These are phyloP conservation scores for Piloderma croceum DNA, from an alignment of 768 basidiomycete species.

Conservation along the genomic window DNA sequence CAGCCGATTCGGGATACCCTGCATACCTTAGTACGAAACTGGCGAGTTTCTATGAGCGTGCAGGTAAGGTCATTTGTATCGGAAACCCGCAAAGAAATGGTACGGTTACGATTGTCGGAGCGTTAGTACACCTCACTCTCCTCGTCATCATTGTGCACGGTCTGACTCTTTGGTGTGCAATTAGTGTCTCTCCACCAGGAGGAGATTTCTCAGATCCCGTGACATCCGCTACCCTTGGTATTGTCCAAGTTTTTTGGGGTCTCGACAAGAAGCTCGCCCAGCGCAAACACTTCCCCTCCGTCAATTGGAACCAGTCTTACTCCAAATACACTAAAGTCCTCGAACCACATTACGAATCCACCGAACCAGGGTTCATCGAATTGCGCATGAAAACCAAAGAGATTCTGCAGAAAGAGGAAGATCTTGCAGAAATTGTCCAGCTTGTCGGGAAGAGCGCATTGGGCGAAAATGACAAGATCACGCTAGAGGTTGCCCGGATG, in stretches of 20 bases:
- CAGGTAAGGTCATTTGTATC: constrained; percentile 90
- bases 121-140: constrained; percentile 51
- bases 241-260: constrained; percentile 99
- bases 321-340: constrained; percentile 96
- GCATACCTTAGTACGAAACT: constrained; percentile 95
- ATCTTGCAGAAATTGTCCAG: constrained; percentile 97
- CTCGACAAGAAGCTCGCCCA: constrained; percentile 99
- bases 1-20: constrained; percentile 98
- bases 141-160: constrained; percentile 1
- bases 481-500: constrained; percentile 94
- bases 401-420: constrained; percentile 97
- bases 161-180: constrained; percentile 4
- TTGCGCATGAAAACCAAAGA: constrained; percentile 90
- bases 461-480: constrained; percentile 97
- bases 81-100: constrained; percentile 86
- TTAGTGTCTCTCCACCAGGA: constrained; percentile 94
- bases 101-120: constrained; percentile 97
- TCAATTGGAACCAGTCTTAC: constrained; percentile 99
- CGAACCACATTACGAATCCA: constrained; percentile 86
- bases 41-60: constrained; percentile 97
- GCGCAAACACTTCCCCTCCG: constrained; percentile 99
- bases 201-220: constrained; percentile 99
- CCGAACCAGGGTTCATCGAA: constrained; percentile 92
- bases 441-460: constrained; percentile 98
- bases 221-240: constrained; percentile 93